Percentiles rank a stretch among this genome's conserved stretches.
Conservation (phyloP, 306 rosid genomes). For the Prunus campanulata region DNA sequence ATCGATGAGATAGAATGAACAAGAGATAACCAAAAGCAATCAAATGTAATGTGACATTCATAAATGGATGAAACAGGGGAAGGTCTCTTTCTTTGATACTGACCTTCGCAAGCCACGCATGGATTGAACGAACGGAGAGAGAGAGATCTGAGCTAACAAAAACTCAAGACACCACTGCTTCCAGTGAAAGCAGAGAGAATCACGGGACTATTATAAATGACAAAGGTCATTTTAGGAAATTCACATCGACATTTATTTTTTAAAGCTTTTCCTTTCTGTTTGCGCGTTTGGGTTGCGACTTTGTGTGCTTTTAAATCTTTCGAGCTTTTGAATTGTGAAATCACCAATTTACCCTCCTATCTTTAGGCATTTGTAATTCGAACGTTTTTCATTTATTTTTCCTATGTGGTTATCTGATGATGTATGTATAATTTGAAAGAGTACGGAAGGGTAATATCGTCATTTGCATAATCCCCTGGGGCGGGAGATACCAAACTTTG, state of each 20-base stretch:
- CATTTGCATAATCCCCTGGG: background rate
- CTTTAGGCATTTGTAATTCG: background rate
- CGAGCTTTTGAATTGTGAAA: background rate
- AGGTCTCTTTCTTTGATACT: background rate
- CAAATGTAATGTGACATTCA: slow-evolving; percentile 5
- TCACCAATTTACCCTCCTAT: background rate
- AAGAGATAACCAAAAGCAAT: background rate
- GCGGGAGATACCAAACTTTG: slow-evolving; percentile 17
- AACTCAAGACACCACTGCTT: background rate
- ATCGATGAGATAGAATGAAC: slow-evolving; percentile 6
- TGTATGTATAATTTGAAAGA: background rate
- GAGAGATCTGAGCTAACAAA: slow-evolving; percentile 28
- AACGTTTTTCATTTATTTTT: background rate
- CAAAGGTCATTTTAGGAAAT: background rate
- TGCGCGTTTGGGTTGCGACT: background rate
- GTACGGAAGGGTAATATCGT: background rate
- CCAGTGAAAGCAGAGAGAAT: slow-evolving; percentile 28
- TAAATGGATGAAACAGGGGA: slow-evolving; percentile 6
- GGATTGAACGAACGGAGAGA: background rate
- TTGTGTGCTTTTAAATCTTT: background rate
- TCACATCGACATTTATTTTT: background rate
- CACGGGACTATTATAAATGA: slow-evolving; percentile 48
- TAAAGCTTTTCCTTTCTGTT: background rate
- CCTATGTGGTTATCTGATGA: too few relatives aligned
- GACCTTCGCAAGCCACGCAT: background rate